These are phyloP conservation scores for Colletotrichum brevisporum DNA, from an alignment of 2,329 filamentous ascomycete species.

Conservation along the genomic window DNA sequence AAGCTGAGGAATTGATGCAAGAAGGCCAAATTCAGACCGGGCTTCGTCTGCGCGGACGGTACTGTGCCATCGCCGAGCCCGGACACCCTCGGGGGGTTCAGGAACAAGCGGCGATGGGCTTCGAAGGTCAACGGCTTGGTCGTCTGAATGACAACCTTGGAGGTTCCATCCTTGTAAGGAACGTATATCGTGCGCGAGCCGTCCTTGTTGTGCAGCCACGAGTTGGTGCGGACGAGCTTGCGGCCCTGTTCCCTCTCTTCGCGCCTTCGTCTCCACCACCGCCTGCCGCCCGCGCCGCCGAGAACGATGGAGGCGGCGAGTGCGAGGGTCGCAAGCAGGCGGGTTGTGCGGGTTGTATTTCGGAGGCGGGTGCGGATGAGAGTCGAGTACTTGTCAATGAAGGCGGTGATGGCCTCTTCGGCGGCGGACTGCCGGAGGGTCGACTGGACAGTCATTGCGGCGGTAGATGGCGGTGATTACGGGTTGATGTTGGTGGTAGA, in stretches of 20 bases:
- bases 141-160: constrained; percentile 90
- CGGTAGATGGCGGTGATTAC: constrained; percentile 62
- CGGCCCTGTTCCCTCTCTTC: constrained; percentile 87
- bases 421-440: constrained; percentile 78
- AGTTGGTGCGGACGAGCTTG: constrained; percentile 89
- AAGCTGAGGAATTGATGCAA: constrained; percentile 96
- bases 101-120: constrained; percentile 91
- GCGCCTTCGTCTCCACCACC: constrained; percentile 80
- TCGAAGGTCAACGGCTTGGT: constrained; percentile 97
- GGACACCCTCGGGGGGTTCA: constrained; percentile 89
- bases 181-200: constrained; percentile 96
- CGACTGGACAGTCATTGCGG: constrained; percentile 73
- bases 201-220: constrained; percentile 93
- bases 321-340: constrained; percentile 81
- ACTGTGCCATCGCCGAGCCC: constrained; percentile 82
- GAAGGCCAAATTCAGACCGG: constrained; percentile 94
- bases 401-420: constrained; percentile 76
- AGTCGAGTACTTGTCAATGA: constrained; percentile 72
- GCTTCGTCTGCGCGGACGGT: constrained; percentile 91
- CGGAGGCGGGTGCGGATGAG: constrained; percentile 69
- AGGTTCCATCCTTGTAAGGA: constrained; percentile 87
- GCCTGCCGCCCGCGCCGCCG: constrained; percentile 82
- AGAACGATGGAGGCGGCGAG: constrained; percentile 85
- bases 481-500: neutral
- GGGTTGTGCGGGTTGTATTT: constrained; percentile 77